phyloP scores from a whole-genome alignment of 163 green algal species.

The Volvox carteri region DNA sequence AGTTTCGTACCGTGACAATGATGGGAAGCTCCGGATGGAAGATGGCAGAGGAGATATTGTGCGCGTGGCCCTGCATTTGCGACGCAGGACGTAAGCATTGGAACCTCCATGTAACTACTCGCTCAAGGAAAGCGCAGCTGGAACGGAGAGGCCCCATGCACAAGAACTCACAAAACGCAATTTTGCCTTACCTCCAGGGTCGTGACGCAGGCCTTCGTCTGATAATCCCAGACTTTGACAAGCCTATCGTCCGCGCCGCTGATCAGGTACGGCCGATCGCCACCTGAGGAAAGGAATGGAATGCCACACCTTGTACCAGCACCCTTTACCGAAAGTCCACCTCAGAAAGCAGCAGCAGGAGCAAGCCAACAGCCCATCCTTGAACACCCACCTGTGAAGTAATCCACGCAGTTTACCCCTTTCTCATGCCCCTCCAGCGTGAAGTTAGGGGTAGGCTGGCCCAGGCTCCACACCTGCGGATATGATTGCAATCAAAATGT shows the following conservation, averaged over 20 bases:
- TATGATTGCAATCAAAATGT: too few relatives aligned
- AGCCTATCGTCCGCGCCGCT: slow-evolving; percentile 96
- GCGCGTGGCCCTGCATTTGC: slow-evolving; percentile 88
- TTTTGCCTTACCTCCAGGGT: slow-evolving; percentile 85
- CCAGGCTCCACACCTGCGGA: slow-evolving; percentile 92
- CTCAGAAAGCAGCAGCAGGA: too few relatives aligned
- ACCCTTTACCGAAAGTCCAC: too few relatives aligned
- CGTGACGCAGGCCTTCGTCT: slow-evolving; percentile 98
- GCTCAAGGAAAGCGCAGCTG: too few relatives aligned
- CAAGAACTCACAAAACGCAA: background rate
- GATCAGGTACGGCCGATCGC: slow-evolving; percentile 96
- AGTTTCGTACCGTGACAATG: slow-evolving; percentile 84
- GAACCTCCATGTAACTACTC: too few relatives aligned
- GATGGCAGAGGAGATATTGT: slow-evolving; percentile 92
- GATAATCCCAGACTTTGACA: slow-evolving; percentile 98
- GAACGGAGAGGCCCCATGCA: too few relatives aligned
- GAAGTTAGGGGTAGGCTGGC: slow-evolving; percentile 95
- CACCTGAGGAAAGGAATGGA: slow-evolving; percentile 69
- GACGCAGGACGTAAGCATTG: too few relatives aligned
- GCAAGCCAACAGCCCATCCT: background rate
- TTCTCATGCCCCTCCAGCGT: slow-evolving; percentile 99
- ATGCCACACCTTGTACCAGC: too few relatives aligned
- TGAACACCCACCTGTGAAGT: slow-evolving; percentile 87
- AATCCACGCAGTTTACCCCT: slow-evolving; percentile 98
- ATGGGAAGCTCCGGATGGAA: slow-evolving; percentile 99